Conservation (phyloP, 2,329 filamentous ascomycete species). For the Fulvia fulva region DNA sequence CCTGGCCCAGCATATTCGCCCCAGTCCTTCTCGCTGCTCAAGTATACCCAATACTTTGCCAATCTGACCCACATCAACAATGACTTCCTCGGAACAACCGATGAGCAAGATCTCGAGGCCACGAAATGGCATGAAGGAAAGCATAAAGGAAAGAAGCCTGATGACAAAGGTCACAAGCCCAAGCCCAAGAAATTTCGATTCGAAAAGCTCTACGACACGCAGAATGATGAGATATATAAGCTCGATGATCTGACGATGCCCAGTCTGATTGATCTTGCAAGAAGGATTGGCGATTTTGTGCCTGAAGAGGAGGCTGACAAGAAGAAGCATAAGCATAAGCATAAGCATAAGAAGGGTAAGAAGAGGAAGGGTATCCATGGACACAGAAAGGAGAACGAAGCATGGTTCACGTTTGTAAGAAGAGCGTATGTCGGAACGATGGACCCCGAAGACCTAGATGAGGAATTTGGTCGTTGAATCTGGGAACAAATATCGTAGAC, state of each 20-base stretch:
- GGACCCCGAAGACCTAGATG: slow-evolving; percentile 59
- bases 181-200: slow-evolving; percentile 65
- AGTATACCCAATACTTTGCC: slow-evolving; percentile 87
- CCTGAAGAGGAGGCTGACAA: slow-evolving; percentile 28
- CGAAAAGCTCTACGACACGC: slow-evolving; percentile 83
- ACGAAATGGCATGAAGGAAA: slow-evolving; percentile 61
- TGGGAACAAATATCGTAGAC: not conserved
- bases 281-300: slow-evolving; percentile 63
- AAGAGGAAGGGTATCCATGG: slow-evolving; percentile 36
- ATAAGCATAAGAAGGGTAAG: slow-evolving; percentile 30
- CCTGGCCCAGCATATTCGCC: slow-evolving; percentile 89
- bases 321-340: slow-evolving; percentile 31
- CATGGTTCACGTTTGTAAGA: slow-evolving; percentile 72
- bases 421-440: slow-evolving; percentile 77
- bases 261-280: slow-evolving; percentile 74
- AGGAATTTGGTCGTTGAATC: slow-evolving; percentile 32
- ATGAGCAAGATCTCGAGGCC: slow-evolving; percentile 30
- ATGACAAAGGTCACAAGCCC: slow-evolving; percentile 47
- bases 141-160: slow-evolving; percentile 55
- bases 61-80: slow-evolving; percentile 92
- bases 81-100: slow-evolving; percentile 44
- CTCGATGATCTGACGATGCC: slow-evolving; percentile 79
- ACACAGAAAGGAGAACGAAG: slow-evolving; percentile 56
- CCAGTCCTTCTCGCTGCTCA: slow-evolving; percentile 72
- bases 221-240: slow-evolving; percentile 68